Evolutionary conservation across 306 rosid genomes (phyloP).

Genomic region (Castanea mollissima): DNA sequence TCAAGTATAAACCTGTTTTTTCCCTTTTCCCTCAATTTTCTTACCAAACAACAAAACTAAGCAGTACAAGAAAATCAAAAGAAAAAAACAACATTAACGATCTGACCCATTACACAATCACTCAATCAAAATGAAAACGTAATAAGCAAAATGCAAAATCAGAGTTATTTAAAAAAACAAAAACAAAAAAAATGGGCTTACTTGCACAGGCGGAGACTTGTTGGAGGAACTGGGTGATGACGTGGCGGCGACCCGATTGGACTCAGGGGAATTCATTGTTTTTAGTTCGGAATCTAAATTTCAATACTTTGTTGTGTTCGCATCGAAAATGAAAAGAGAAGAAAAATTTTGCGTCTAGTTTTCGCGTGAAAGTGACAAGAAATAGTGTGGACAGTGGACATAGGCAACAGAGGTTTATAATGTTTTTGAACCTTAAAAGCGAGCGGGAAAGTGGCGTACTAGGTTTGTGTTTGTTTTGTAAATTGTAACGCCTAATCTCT

Average conservation of each 20-base stretch:
- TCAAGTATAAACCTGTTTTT: background rate
- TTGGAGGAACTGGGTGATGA: background rate
- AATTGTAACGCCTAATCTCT: background rate
- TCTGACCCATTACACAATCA: background rate
- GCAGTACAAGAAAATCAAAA: background rate
- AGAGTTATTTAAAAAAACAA: too few relatives aligned
- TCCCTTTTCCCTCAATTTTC: background rate
- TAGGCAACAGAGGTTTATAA: background rate
- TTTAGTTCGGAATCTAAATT: background rate
- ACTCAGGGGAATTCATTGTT: background rate
- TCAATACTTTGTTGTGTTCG: background rate
- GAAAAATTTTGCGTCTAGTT: background rate
- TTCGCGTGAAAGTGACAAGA: background rate
- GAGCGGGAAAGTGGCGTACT: slow-evolving; percentile 25
- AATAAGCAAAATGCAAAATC: background rate
- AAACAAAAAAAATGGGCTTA: background rate
- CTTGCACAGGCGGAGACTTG: slow-evolving; percentile 1
- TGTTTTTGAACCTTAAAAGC: slow-evolving; percentile 10
- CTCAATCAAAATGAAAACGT: background rate
- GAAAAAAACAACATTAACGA: background rate
- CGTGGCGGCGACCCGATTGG: background rate
- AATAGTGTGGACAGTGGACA: background rate
- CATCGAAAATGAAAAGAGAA: background rate
- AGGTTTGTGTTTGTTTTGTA: background rate
- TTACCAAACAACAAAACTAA: background rate